phyloP scores from a whole-genome alignment of 2,329 filamentous ascomycete genomes.

The Gnomoniopsis sp. region DNA sequence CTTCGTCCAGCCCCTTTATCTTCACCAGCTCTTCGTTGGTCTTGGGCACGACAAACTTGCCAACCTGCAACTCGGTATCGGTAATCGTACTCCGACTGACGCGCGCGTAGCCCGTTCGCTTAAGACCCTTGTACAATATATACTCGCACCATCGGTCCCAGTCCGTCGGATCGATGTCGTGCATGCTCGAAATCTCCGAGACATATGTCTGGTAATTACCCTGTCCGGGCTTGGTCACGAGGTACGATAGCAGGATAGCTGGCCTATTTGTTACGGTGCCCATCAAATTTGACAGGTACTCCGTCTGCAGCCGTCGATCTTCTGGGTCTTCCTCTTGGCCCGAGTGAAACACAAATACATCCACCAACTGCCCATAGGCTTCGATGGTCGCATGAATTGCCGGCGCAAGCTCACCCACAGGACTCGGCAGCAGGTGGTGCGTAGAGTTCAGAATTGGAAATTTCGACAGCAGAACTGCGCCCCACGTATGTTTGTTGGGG shows the following conservation, averaged over 20 bases:
- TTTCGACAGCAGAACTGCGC: constrained; percentile 86
- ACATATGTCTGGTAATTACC: constrained; percentile 98
- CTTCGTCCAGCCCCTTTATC: constrained; percentile 31
- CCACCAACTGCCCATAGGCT: constrained; percentile 83
- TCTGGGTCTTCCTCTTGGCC: constrained; percentile 96
- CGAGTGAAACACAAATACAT: constrained; percentile 98
- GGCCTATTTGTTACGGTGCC: constrained; percentile 69
- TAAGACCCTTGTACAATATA: constrained; percentile 88
- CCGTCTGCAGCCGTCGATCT: constrained; percentile 79
- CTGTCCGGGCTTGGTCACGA: constrained; percentile 84
- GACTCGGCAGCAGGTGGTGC: constrained; percentile 89
- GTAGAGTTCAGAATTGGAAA: constrained; percentile 97
- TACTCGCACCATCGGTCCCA: constrained; percentile 99
- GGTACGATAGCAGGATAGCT: constrained; percentile 81
- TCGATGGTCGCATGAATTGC: constrained; percentile 96
- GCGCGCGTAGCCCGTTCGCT: constrained; percentile 82
- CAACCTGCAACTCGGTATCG: constrained; percentile 94
- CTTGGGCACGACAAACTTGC: constrained; percentile 85
- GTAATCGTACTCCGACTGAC: constrained; percentile 89
- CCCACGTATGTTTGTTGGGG: constrained; percentile 99
- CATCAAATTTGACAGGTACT: constrained; percentile 88
- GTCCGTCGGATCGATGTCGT: constrained; percentile 86
- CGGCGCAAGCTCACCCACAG: constrained; percentile 90
- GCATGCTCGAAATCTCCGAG: constrained; percentile 81
- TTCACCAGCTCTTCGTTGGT: constrained; percentile 52